Base-by-base conservation (phyloP, 2,329 filamentous ascomycete species). In the Paecilomyces sp. region DNA sequence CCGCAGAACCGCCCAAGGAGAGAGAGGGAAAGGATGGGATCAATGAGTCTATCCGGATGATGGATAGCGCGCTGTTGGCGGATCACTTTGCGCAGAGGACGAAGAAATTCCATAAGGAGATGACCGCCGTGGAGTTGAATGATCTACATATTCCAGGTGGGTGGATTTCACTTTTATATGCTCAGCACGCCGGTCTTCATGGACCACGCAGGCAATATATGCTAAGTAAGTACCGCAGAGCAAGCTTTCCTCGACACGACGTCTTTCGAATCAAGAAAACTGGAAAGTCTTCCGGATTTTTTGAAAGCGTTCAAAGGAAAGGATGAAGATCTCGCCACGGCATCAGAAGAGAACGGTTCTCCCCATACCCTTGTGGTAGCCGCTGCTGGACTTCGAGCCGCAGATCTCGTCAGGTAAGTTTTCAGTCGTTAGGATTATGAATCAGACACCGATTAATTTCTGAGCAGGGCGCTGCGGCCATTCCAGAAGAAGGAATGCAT, bases 301-400 rank as follows among this genome's bases (percentile, higher is more conserved):
- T 75, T 99, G 55, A 91, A 93, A 71, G 76, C 80, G 12, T 79
- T 76, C 67, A 75, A 70, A 62, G 76, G 83, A 0, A 80, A 80
- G 25, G 82, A 85, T 56, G 80, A 83, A 58, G 82, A 79, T 58
- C 79, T 96, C 22, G 82, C 81, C 1, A 81, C 84, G 58, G 83
- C 89, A 0, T 83, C 89, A 0, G 84, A 88, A 75, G 80, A 86
- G 67, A 87, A 87, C 50, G 89, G 89, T 5, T 80, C 86, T 1
- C 90, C 90, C 33, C 94, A 97, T 74, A 97, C 93, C 1, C 81
- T 99, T 58, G 85, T 99, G 36, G 84, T 99, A n/a, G 86, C 92
- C 12, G 85, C 86, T 8, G 91, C 92, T 5, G 94, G 91, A 0
- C 80, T 97, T 59, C 83, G 94, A 68, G 92, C 94, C 3, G 92